Percentiles rank a stretch among this genome's conserved stretches.
Conservation (phyloP, 2,329 filamentous ascomycete species). For the Trichoderma arundinaceum region DNA sequence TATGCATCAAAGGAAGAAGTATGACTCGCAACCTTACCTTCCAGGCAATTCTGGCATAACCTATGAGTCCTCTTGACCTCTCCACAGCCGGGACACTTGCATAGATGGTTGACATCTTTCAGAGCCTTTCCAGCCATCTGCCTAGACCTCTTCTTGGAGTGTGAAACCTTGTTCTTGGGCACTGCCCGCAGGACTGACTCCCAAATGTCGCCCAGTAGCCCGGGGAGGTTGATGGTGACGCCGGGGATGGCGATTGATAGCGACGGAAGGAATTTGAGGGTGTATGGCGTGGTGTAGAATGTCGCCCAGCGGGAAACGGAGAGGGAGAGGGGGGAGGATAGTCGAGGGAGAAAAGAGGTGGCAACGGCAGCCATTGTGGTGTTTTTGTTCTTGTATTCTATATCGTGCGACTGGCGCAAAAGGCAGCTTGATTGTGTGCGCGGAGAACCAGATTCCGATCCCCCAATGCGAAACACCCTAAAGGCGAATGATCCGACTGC, state of each 20-base stretch:
- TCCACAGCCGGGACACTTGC: slow-evolving; percentile 89
- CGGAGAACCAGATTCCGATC: not conserved
- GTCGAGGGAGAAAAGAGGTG: slow-evolving; percentile 61
- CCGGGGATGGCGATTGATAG: slow-evolving; percentile 65
- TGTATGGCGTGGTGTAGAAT: slow-evolving; percentile 53
- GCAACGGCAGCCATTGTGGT: slow-evolving; percentile 53
- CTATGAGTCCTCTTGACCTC: slow-evolving; percentile 86
- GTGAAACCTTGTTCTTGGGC: slow-evolving; percentile 98
- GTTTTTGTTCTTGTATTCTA: slow-evolving; percentile 17
- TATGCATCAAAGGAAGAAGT: not conserved
- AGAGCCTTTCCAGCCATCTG: slow-evolving; percentile 95
- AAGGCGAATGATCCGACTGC: not conserved
- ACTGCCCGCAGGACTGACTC: slow-evolving; percentile 90
- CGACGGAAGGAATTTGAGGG: slow-evolving; percentile 57
- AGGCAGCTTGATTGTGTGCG: slow-evolving; percentile 13
- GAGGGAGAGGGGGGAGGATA: slow-evolving; percentile 51
- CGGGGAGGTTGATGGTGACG: slow-evolving; percentile 61
- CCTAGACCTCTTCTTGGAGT: slow-evolving; percentile 91
- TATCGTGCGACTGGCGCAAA: slow-evolving; percentile 19
- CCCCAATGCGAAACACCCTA: not conserved
- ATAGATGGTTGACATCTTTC: slow-evolving; percentile 86
- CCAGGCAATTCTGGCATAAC: slow-evolving; percentile 84
- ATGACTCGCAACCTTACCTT: slow-evolving; percentile 62
- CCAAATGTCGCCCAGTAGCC: slow-evolving; percentile 83
- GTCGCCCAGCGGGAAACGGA: slow-evolving; percentile 51